Evolutionary conservation across 345 rosid species (phyloP), one percentile per base, ranked within the genome.

Genomic region (Excoecaria cochinchinensis): DNA sequence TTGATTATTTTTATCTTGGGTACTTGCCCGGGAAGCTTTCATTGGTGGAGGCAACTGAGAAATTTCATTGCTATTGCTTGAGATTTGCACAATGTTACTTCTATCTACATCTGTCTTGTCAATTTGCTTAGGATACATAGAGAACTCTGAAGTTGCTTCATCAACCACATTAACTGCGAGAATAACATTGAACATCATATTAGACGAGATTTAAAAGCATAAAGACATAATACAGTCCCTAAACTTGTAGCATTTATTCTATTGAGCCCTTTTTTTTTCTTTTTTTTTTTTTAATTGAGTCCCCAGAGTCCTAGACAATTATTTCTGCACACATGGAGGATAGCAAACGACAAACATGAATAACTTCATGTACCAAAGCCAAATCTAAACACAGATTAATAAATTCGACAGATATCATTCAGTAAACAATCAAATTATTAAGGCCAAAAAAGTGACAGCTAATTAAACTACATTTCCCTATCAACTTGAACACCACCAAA

Each of bases 101-200:
- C 78, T 84, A 14, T 89, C 97, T 67, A 79, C 69, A 61, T 81
- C 88, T 76, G 67, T 75, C 82, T 77, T 80, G 72, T 89, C 86
- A 62, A 58, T 58, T 78, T 84, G 87, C 77, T 84, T 84, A 73
- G 81, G 85, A 87, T 82, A 83, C 82, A 82, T 81, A 61, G 87
- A 82, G 81, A 86, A 86, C 78, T 80, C 85, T 63, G 82, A 70
- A 78, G 75, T 85, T 69, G 86, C 88, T 79, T 85, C 91, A 76
- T 77, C 84, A 61, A 68, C 76, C 80, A 71, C 46, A 60, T 74
- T 72, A 58, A 78, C 80, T 80, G 82, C 50, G 74, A 79, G 60
- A 25, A 63, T 52, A 72, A 53, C 66, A 51, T 51, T 78, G 56
- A 76, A 80, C 21, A 66, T 9, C 69, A 63, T 5, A 36, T 36